Base-by-base conservation (phyloP, 2,329 filamentous ascomycete species). In the Samsoniella hepiali region DNA sequence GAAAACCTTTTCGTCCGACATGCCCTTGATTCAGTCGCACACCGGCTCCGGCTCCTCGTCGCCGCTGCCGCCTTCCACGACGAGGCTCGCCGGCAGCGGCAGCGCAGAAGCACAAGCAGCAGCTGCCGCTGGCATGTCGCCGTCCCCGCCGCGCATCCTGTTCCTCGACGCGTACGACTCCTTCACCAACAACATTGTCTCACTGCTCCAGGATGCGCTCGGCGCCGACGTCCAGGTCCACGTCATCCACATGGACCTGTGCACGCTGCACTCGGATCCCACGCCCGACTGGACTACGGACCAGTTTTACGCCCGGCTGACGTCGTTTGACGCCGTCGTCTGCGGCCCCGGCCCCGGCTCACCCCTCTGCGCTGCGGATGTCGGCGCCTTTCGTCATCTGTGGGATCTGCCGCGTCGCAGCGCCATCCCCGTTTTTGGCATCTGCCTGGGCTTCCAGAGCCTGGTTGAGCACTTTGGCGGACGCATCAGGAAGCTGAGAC, bases 101-200 rank as follows among this genome's bases (percentile, higher is more conserved):
- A 50, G 57, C 53, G 11, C 53, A 15, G 53, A 29, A 17, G 27
- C 22, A 22, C 22, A 22, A 22, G 22, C 22, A 22, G 22, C 34
- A n/a, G 22, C 22, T 1, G 27, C 34, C 29, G 47, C 47, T 22
- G 40, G 50, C 50, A 47, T 29, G 38, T 32, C 42, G 22, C 27
- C 40, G 27, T 11, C 42, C 5, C 15, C 50, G 17, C 72, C 66
- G 63, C 79, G 80, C 65, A 89, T 98, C 66, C 85, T 98, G 67
- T 97, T 96, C 77, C 82, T 99, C 68, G 95, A 98, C 75, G 93
- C 94, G 66, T 96, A 96, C 77, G 95, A 99, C 79, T 97, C 93
- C 49, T 99, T 97, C 77, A 91, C 93, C 62, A 93, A 96, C 78
- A 98, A 97, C 78, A 95, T 98, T 70, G 87, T 96, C 60, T 88